Evolutionary conservation across 2,329 filamentous ascomycete species (phyloP).

Genomic region (Clonostachys rhizophaga): DNA sequence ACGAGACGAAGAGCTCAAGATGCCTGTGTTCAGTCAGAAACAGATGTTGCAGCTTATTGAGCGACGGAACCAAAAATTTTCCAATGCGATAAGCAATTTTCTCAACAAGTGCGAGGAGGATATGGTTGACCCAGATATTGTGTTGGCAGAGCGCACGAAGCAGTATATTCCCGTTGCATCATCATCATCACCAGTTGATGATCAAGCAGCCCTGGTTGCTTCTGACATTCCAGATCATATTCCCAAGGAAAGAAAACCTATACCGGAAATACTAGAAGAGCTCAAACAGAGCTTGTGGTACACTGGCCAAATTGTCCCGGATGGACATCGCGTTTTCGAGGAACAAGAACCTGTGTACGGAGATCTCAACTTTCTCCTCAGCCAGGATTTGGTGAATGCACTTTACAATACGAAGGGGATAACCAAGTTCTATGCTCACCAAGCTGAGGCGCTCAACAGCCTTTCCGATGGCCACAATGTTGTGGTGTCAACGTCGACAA

Average conservation of each 20-base stretch:
- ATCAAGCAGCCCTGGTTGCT: slow-evolving; percentile 19
- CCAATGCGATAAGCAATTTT: slow-evolving; percentile 70
- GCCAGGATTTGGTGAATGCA: slow-evolving; percentile 91
- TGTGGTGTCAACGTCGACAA: slow-evolving; percentile 91
- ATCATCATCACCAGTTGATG: slow-evolving; percentile 6
- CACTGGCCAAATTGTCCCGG: slow-evolving; percentile 84
- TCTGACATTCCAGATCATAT: slow-evolving; percentile 63
- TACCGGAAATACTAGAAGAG: slow-evolving; percentile 81
- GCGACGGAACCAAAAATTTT: slow-evolving; percentile 82
- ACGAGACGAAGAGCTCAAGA: slow-evolving; percentile 75
- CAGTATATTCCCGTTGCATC: slow-evolving; percentile 55
- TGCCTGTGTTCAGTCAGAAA: slow-evolving; percentile 90
- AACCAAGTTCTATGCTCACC: slow-evolving; percentile 81
- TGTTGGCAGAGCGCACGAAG: slow-evolving; percentile 54
- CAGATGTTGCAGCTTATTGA: slow-evolving; percentile 88
- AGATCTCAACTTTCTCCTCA: slow-evolving; percentile 79
- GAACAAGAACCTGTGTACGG: slow-evolving; percentile 78
- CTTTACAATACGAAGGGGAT: slow-evolving; percentile 90
- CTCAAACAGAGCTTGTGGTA: slow-evolving; percentile 85
- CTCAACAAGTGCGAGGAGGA: slow-evolving; percentile 67
- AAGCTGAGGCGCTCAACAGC: slow-evolving; percentile 89
- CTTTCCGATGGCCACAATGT: slow-evolving; percentile 79
- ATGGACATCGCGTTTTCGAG: slow-evolving; percentile 88
- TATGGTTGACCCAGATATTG: slow-evolving; percentile 61
- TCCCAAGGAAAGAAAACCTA: slow-evolving; percentile 72